phyloP scores from a whole-genome alignment of 2,329 filamentous ascomycete species.

The Aspergillus ustus region DNA sequence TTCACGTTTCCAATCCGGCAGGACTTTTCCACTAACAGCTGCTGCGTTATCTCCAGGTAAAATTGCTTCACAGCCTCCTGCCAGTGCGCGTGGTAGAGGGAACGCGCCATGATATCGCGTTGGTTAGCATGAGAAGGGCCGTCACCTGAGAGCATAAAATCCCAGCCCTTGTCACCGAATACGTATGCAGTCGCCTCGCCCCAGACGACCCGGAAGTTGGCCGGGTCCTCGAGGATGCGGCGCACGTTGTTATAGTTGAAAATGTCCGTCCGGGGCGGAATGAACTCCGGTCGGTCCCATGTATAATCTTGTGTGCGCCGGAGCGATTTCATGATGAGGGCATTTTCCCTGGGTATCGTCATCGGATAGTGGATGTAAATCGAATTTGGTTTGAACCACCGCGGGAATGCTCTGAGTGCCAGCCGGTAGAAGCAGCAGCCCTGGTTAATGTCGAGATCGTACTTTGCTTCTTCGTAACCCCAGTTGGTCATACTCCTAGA shows the following conservation, averaged over 20 bases:
- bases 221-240: background rate
- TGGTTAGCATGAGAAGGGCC: conserved; percentile 6
- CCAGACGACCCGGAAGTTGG: background rate
- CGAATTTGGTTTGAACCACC: conserved; percentile 78
- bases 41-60: conserved; percentile 64
- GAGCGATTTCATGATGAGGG: background rate
- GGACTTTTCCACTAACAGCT: conserved; percentile 66
- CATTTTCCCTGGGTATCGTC: conserved; percentile 8
- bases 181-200: conserved; percentile 55
- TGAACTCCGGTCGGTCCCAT: background rate
- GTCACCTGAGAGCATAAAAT: conserved; percentile 51
- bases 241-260: background rate
- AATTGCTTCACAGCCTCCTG: conserved; percentile 66
- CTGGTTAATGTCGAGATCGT: conserved; percentile 74
- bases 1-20: conserved; percentile 64
- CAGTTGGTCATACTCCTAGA: conserved; percentile 78
- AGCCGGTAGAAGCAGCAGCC: conserved; percentile 86
- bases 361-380: conserved; percentile 80
- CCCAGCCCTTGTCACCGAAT: conserved; percentile 60
- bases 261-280: background rate
- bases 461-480: conserved; percentile 76
- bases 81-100: conserved; percentile 67
- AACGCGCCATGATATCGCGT: conserved; percentile 41
- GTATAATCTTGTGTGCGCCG: background rate
- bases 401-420: conserved; percentile 76